Evolutionary conservation across 1,284 basidiomycete species (phyloP), one percentile per base, ranked within the genome.

Genomic region (Omphalotus olearius): DNA sequence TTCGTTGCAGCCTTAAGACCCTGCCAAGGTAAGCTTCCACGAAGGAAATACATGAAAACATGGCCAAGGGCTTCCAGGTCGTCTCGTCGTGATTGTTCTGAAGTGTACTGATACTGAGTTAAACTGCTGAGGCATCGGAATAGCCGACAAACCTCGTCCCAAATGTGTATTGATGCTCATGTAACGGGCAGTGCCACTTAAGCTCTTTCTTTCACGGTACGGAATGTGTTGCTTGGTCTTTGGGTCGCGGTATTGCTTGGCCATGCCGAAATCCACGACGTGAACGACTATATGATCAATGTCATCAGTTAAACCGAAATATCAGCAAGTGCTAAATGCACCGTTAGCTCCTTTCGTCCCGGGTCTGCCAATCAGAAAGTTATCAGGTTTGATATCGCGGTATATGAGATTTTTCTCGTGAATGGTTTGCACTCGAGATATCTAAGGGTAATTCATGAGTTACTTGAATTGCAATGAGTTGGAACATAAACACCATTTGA

Each of bases 121-220:
- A 47, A 59, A 35, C 41, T 16, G 46, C 30, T 41, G 54, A 18
- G 48, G 54, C 16, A 50, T 25, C 13, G 4, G 23, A 23, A 16
- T 41, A n/a, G 28, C 7, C 47, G 42, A 68, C 80, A 57, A 59
- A 88, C 89, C 89, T 72, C 93, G 78, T 53, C 94, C 94, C 53
- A 98, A 68, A 76, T 98, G 94, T 45, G 94, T 97, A 70, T 98
- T 98, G 72, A 98, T 97, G 64, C 86, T 90, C 93, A 97, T 97
- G 77, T 98, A 98, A 43, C 94, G 84, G 33, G 94, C 94, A 2
- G 94, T 98, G 28, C 86, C 85, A 58, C 87, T 91, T 59, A 98
- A 71, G 66, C 86, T 91, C 80, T 98, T 97, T 62, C 93, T 81
- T 72, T 98, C 94, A 55, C 94, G 82, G 70, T 98, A 97, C 25